Conservation (phyloP, 768 basidiomycete genomes). For the Clitopilus hobsonii region DNA sequence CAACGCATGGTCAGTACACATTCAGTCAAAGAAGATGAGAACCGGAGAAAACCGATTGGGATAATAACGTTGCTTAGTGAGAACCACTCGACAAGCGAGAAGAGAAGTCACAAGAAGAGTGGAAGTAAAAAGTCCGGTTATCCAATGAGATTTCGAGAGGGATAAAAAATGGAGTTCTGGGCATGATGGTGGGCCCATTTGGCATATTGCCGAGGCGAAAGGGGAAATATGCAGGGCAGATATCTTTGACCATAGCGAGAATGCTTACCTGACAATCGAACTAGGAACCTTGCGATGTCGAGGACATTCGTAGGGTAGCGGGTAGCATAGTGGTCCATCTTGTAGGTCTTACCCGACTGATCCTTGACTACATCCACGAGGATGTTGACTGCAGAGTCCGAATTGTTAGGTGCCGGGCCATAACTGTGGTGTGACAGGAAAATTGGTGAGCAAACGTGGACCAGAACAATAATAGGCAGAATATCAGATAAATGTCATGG, state of each 20-base stretch:
- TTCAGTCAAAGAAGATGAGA: not conserved
- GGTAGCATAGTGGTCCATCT: constrained; percentile 94
- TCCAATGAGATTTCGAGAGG: not conserved
- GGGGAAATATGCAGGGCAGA: not conserved
- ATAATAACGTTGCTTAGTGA: not conserved
- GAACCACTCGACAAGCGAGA: not conserved
- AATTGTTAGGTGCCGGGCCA: constrained; percentile 78
- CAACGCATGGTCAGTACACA: not conserved
- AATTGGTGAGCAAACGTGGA: not conserved
- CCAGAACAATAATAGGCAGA: not conserved
- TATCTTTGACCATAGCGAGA: not conserved
- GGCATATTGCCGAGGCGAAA: not conserved
- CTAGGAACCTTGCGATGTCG: constrained; percentile 84
- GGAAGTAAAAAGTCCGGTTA: not conserved
- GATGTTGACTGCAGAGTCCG: constrained; percentile 87
- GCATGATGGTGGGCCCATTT: not conserved
- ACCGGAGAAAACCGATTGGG: not conserved
- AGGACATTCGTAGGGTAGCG: constrained; percentile 89
- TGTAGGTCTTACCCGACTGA: constrained; percentile 82
- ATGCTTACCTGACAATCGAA: constrained; percentile 62
- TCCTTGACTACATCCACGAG: constrained; percentile 84
- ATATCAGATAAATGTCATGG: not conserved
- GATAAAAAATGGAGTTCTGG: not conserved
- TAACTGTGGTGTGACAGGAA: constrained; percentile 48
- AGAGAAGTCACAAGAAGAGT: not conserved